These are phyloP conservation scores for Heliosperma pusillum DNA, from an alignment of 148 eudicot species.

Conservation along the genomic window DNA sequence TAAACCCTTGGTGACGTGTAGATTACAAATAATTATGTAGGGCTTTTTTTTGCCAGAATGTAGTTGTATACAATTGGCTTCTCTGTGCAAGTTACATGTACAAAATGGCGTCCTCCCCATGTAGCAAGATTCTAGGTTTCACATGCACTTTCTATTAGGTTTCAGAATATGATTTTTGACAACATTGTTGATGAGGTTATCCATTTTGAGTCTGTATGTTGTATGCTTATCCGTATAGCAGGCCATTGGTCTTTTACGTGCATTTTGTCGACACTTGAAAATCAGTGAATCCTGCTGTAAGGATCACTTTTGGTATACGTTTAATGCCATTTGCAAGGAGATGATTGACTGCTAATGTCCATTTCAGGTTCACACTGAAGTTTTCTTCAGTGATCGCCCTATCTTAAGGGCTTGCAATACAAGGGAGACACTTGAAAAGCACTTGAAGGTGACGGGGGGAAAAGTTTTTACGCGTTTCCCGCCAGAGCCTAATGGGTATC, in stretches of 20 bases:
- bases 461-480: conserved; percentile 93
- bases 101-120: background rate
- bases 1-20: background rate
- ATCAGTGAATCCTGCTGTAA: background rate
- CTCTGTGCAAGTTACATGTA: background rate
- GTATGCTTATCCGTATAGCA: background rate
- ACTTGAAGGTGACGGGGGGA: conserved; percentile 70
- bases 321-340: conserved; percentile 11
- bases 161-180: background rate
- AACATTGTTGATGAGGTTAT: background rate
- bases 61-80: background rate
- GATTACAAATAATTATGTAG: background rate
- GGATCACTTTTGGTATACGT: background rate
- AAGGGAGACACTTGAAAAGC: conserved; percentile 65
- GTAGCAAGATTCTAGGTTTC: background rate
- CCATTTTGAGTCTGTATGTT: background rate
- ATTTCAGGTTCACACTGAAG: conserved; percentile 88
- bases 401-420: conserved; percentile 82
- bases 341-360: conserved; percentile 15
- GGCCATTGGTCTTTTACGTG: background rate
- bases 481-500: conserved; percentile 98
- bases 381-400: conserved; percentile 69
- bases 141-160: background rate
- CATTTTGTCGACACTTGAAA: background rate
- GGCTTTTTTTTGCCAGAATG: too few species aligned